A percentile compares a stretch with the other conserved stretches of the same genome.
phyloP scores from a whole-genome alignment of 805 yeast genomes.

The Brettanomyces naardenensis region DNA sequence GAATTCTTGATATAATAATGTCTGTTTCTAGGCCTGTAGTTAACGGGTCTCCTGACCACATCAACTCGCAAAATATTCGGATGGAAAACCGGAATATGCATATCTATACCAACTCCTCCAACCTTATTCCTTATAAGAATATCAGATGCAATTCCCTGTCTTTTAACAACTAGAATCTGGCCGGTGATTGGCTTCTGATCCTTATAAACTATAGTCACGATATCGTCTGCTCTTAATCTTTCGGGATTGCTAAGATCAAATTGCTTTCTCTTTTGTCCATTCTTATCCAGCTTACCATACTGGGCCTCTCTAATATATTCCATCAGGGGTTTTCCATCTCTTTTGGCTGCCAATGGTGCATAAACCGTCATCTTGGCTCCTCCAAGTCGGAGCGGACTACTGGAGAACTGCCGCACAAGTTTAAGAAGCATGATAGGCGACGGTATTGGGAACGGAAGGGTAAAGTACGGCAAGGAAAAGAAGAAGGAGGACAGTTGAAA shows the following conservation, averaged over 20 bases:
- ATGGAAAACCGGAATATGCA: conserved; percentile 70
- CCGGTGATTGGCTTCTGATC: conserved; percentile 68
- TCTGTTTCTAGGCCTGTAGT: conserved; percentile 72
- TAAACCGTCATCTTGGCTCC: conserved; percentile 27
- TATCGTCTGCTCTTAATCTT: conserved; percentile 70
- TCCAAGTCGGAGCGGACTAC: no score
- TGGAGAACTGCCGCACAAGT: not conserved
- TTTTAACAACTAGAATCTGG: conserved; percentile 66
- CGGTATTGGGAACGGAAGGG: no score
- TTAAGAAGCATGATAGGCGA: no score
- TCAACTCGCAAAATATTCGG: conserved; percentile 76
- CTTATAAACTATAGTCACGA: conserved; percentile 65
- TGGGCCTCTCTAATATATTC: conserved; percentile 43
- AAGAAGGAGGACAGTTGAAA: no score
- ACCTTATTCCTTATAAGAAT: conserved; percentile 78
- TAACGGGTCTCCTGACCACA: conserved; percentile 62
- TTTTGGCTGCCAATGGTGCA: conserved; percentile 41
- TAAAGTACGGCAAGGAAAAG: no score
- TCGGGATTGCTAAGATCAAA: conserved; percentile 39
- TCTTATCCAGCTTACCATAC: conserved; percentile 56
- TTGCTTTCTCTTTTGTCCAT: conserved; percentile 55
- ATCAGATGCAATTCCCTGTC: conserved; percentile 65
- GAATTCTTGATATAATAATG: conserved; percentile 84
- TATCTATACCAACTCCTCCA: conserved; percentile 78
- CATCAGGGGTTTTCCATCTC: conserved; percentile 39